Base-by-base conservation (phyloP, 192 early-diverging fungal genomes). In the Umbelopsis isabellina region DNA sequence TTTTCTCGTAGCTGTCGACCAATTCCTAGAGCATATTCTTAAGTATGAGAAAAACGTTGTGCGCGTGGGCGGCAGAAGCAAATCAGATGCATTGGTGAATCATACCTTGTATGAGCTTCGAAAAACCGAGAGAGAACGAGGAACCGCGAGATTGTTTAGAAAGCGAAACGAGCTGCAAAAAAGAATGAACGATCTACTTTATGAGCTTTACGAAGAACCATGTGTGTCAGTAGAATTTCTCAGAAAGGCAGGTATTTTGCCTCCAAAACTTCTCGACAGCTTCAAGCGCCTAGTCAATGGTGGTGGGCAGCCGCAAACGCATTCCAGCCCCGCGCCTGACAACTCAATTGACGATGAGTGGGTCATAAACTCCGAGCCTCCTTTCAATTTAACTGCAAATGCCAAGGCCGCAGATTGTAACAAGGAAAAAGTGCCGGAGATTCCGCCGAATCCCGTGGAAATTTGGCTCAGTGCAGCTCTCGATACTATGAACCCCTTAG, bases 21-120 rank as follows among this genome's bases (percentile, higher is more conserved):
- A 79, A 25, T 79, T 79, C 25, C 35, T 79, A 48, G 73, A 77
- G 65, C 76, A 77, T 44, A 76, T 86, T 22, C 71, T 80, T 35
- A 72, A 78, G 12, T 80, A 78, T 74, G 81, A 86, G 7, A 37
- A 75, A 0, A 66, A 74, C 0, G 73, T 88, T n/a, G 74, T 88
- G 16, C 78, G 86, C 23, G 51, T 88, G 2, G 86, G 86, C 18
- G 81, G 79, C 23, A 44, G 84, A 45, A 86, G 84, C 23, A 83
- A 80, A 65, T 83, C 77, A 11, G 71, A 72, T 4, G 23, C 73
- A 4, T 68, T 88, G 6, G 49, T 51, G 22, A 50, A 69, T 4
- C 44, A 61, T 27, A 79, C 80, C 0, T 47, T 88, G 4, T 85
- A 73, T 22, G 80, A 86, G 15, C 33, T 81, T 15, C 71, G 75